Conservation (phyloP, 2,329 filamentous ascomycete species). For the Fusarium papillatum region DNA sequence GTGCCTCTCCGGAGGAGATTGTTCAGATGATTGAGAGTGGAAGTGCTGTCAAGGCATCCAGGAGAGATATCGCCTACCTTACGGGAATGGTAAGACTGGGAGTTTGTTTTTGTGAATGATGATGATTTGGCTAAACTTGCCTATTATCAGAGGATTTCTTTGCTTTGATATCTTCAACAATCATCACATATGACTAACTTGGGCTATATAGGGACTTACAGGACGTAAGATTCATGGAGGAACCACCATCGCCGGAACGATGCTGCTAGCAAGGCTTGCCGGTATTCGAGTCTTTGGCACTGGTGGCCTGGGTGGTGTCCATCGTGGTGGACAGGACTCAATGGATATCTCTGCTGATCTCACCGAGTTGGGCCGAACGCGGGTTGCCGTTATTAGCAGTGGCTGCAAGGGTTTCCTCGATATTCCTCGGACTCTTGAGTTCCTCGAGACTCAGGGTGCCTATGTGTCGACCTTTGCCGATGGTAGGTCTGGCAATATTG, state of each 20-base stretch:
- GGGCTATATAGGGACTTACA: conserved; percentile 31
- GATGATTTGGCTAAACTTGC: neutral
- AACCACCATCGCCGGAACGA: conserved; percentile 94
- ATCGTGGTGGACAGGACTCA: conserved; percentile 86
- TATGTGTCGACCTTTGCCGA: conserved; percentile 92
- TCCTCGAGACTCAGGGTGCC: conserved; percentile 79
- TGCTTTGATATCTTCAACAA: neutral
- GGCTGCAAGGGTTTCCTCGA: conserved; percentile 98
- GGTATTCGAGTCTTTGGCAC: conserved; percentile 96
- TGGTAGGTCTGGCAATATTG: conserved; percentile 77
- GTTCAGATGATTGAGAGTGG: conserved; percentile 76
- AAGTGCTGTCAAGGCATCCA: conserved; percentile 85
- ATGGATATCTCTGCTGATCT: conserved; percentile 97
- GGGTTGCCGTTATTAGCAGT: conserved; percentile 88
- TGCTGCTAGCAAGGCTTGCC: conserved; percentile 87
- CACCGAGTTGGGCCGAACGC: conserved; percentile 91
- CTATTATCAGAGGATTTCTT: neutral
- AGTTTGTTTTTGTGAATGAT: neutral
- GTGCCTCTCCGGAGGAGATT: conserved; percentile 80
- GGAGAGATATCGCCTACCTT: conserved; percentile 87
- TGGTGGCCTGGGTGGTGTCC: conserved; percentile 93
- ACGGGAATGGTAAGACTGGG: conserved; percentile 75
- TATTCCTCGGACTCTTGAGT: conserved; percentile 89
- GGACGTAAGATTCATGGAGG: conserved; percentile 83
- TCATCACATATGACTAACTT: conserved; percentile 20